Base-by-base conservation (phyloP, 306 rosid genomes). In the Parietaria judaica region DNA sequence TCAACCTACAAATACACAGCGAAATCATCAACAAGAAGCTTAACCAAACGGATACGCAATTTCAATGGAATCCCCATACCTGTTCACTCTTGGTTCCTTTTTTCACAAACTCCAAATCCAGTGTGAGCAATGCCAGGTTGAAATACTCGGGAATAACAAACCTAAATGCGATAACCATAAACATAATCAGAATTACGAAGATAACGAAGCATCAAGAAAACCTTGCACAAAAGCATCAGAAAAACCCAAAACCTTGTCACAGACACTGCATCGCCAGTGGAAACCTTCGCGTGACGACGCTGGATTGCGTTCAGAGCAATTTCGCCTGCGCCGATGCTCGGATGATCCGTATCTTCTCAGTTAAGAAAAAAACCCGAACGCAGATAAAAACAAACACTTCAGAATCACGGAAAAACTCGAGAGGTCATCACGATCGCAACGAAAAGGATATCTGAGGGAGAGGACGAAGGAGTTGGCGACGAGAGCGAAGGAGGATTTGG, bases 81-180 rank as follows among this genome's bases (percentile, higher is more conserved):
- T 94, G 95, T 66, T 94, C 99, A 69, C 64, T 94, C 79, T 72
- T 88, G 57, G 52, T 61, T 44, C 90, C 90, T 68, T 70, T 88
- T 64, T 84, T 86, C 67, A 88, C 74, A 62, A 94, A 88, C 72
- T 94, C 99, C 84, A 94, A 76, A 23, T 94, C 99, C 53, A 94
- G 73, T 11, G 78, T 77, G n/a, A 94, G 75, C 82, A 84, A 7
- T 5, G 99, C 95, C 66, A 94, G 77, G 67, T 78, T 63, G 75
- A 88, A 94, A 56, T 81, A 61, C 8, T 84, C 95, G 15, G 97
- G 99, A 1, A 89, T 95, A 51, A 76, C 72, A 61, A 94, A 94
- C 65, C 99, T 94, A 69, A 75, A 60, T 43, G 41, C 53, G 72
- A 70, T 63, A 7, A 17, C 23, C 59, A 67, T 36, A 16, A 17